Evolutionary conservation across 768 basidiomycete species (phyloP).

Genomic region (Boletus rubescentipes): DNA sequence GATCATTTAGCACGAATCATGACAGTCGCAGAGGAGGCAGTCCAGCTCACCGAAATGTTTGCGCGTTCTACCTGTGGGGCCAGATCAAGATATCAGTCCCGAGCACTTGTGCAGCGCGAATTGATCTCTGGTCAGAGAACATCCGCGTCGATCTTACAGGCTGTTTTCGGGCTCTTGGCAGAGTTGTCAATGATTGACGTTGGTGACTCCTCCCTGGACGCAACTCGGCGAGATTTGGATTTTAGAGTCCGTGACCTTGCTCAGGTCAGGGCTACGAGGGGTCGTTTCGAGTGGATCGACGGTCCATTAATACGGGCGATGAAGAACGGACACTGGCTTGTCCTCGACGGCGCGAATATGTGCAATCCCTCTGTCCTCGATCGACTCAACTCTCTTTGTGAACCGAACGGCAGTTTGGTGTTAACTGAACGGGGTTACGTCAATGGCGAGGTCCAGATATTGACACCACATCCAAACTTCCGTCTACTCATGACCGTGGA

Average conservation of each 20-base stretch:
- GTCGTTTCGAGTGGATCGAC: slow-evolving; percentile 92
- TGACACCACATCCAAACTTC: slow-evolving; percentile 86
- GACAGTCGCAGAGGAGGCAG: slow-evolving; percentile 39
- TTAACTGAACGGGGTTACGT: slow-evolving; percentile 89
- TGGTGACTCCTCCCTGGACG: slow-evolving; percentile 12
- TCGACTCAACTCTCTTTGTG: slow-evolving; percentile 94
- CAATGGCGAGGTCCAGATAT: slow-evolving; percentile 66
- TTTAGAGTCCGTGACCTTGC: slow-evolving; percentile 24
- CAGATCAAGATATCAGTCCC: slow-evolving; percentile 16
- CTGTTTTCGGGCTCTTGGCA: slow-evolving; percentile 29
- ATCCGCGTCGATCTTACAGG: slow-evolving; percentile 22
- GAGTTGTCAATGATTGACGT: slow-evolving; percentile 21
- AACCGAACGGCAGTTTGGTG: slow-evolving; percentile 76
- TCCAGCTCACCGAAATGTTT: slow-evolving; percentile 38
- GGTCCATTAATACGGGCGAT: slow-evolving; percentile 87
- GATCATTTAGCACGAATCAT: slow-evolving; percentile 47
- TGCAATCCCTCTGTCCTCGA: slow-evolving; percentile 96
- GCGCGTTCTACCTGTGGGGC: slow-evolving; percentile 36
- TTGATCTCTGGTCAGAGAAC: slow-evolving; percentile 18
- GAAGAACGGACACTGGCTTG: slow-evolving; percentile 83
- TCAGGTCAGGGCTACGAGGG: slow-evolving; percentile 32
- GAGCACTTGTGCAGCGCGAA: slow-evolving; percentile 11
- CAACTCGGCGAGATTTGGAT: slow-evolving; percentile 14
- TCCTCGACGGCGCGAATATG: slow-evolving; percentile 90
- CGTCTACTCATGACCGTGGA: slow-evolving; percentile 94